Base-by-base conservation (phyloP, 805 yeast genomes). In the Teunomyces kruisii region DNA sequence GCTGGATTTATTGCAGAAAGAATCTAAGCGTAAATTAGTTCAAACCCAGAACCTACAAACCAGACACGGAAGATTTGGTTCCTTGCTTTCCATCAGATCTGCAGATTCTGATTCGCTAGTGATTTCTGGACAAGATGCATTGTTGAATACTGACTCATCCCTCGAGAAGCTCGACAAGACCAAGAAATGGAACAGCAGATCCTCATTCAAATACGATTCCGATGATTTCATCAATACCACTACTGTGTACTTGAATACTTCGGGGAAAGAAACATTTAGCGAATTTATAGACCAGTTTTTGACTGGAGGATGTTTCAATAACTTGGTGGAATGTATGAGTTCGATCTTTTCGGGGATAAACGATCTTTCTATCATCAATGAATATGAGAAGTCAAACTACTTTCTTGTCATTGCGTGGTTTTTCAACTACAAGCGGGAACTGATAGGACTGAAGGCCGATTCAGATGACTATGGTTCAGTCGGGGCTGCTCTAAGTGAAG, bases 11-110 rank as follows among this genome's bases (percentile, higher is more conserved):
- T 67, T 89, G n/a, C 67, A 70, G 2, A 75, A 75, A 43, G 97
- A 92, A 57, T 71, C 75, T 15, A 72, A 74, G 27, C 59, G 84
- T 48, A 80, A 78, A 46, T 70, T 67, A 32, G 58, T 62, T 28
- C 74, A 81, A 40, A 69, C 72, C 24, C 77, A 75, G 61, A 65
- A 72, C 42, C 70, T 82, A 1, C 77, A 87, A 1, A 75, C 88
- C 1, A 76, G 99, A 39, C 99, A 92, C 59, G 91, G 94, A 2
- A 75, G 96, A 42, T 92, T 92, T 68, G 99, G 99, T 0, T 83
- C 97, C 0, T 68, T 91, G 50, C 64, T 90, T 9, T 83, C 96
- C 1, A 72, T 92, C 26, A 81, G 84, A 48, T 79, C 84, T 14
- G 74, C 76, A 17, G 82, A 83, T 43, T 72, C 81, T 24, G 70